phyloP scores from a whole-genome alignment of 495 filamentous ascomycete species.

The Margaritispora aquatica region DNA sequence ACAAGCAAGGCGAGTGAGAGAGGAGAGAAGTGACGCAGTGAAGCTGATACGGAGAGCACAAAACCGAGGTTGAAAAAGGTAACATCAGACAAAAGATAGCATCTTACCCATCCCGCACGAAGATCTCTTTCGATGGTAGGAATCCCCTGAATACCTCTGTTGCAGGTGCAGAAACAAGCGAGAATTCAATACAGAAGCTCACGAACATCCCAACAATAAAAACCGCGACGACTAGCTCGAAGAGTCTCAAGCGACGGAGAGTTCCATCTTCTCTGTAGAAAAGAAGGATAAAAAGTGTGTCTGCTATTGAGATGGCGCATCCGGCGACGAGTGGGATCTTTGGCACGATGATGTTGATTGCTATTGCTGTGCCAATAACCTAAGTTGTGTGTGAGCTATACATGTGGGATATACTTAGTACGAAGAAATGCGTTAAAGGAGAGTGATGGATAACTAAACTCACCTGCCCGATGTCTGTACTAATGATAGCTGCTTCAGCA shows the following conservation, averaged over 20 bases:
- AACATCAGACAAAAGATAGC: too few species aligned
- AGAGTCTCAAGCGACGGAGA: conserved; percentile 62
- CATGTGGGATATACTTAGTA: too few species aligned
- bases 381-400: too few species aligned
- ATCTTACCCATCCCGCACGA: conserved; percentile 55
- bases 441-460: too few species aligned
- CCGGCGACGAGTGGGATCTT: conserved; percentile 76
- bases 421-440: too few species aligned
- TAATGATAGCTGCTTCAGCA: conserved; percentile 53
- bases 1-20: not conserved
- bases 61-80: too few species aligned
- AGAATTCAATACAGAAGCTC: conserved; percentile 82
- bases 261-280: conserved; percentile 70
- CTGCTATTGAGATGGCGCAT: conserved; percentile 74
- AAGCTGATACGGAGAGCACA: not conserved
- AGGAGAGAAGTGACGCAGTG: not conserved
- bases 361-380: conserved; percentile 84
- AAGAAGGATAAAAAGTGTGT: conserved; percentile 75
- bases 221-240: conserved; percentile 77
- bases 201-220: conserved; percentile 76
- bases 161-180: conserved; percentile 57
- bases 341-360: conserved; percentile 67
- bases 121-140: conserved; percentile 63
- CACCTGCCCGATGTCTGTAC: conserved; percentile 15
- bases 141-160: conserved; percentile 74